phyloP scores from a whole-genome alignment of 2,329 filamentous ascomycete genomes.

The Sarocladium oryzae region DNA sequence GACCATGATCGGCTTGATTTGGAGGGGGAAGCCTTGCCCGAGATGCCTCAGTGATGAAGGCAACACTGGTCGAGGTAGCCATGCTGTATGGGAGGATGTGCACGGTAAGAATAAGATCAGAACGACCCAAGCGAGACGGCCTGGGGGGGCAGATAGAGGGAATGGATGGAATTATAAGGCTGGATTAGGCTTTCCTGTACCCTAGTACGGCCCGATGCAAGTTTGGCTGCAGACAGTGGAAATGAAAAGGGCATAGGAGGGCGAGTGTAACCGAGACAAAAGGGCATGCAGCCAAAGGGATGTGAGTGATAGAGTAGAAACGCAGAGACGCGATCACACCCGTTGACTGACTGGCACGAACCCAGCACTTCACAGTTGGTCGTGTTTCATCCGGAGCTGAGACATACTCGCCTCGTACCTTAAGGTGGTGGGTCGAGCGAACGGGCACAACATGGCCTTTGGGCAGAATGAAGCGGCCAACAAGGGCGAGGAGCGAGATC shows the following conservation, averaged over 20 bases:
- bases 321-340: conserved; percentile 4
- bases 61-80: conserved; percentile 6
- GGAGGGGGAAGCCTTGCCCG: background rate
- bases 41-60: conserved; percentile 2
- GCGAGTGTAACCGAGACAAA: conserved; percentile 12
- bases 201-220: background rate
- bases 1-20: background rate
- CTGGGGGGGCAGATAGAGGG: conserved; percentile 17
- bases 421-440: conserved; percentile 6
- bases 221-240: background rate
- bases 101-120: conserved; percentile 7
- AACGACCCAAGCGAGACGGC: conserved; percentile 19
- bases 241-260: background rate
- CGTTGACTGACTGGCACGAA: conserved; percentile 4
- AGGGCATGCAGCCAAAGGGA: conserved; percentile 9
- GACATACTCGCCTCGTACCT: conserved; percentile 19
- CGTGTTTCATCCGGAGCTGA: conserved; percentile 26
- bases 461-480: conserved; percentile 9
- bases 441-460: conserved; percentile 10
- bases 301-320: conserved; percentile 11
- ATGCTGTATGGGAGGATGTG: background rate
- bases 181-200: background rate
- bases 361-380: conserved; percentile 19
- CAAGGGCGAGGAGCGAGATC: conserved; percentile 3
- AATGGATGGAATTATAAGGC: conserved; percentile 17